These are phyloP conservation scores for Trametes versicolor DNA, from an alignment of 1,284 basidiomycete species.

Conservation along the genomic window DNA sequence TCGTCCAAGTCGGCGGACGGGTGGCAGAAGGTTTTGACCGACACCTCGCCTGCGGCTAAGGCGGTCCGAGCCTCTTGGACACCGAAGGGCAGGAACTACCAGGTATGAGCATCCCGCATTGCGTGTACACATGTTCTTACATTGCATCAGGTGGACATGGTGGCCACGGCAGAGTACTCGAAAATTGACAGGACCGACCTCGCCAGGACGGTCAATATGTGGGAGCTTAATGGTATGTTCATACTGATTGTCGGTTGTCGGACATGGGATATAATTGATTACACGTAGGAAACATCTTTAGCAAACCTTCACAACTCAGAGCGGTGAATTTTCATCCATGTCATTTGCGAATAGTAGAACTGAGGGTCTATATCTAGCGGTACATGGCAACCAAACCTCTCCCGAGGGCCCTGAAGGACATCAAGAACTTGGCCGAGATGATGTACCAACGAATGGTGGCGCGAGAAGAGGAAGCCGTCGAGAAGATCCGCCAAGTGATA, in stretches of 20 bases:
- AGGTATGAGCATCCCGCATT: constrained; percentile 34
- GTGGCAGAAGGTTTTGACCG: constrained; percentile 46
- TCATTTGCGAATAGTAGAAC: not conserved
- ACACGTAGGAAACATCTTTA: constrained; percentile 44
- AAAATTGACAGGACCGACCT: constrained; percentile 48
- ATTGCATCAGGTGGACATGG: constrained; percentile 50
- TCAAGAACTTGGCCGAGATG: constrained; percentile 48
- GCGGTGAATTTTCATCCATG: constrained; percentile 40
- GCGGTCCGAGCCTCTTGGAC: constrained; percentile 51
- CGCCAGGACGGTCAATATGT: constrained; percentile 49
- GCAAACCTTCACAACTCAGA: constrained; percentile 55
- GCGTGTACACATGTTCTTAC: not conserved
- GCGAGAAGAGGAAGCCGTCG: constrained; percentile 54
- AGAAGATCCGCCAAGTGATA: constrained; percentile 53
- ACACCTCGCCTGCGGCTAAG: constrained; percentile 47
- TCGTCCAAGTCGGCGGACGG: constrained; percentile 40
- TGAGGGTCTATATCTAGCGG: constrained; percentile 41
- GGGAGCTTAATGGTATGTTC: constrained; percentile 49
- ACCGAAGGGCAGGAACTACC: constrained; percentile 39
- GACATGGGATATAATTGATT: not conserved
- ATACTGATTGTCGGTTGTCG: not conserved
- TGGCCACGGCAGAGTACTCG: constrained; percentile 41
- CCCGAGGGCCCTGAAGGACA: constrained; percentile 47
- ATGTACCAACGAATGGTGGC: constrained; percentile 52
- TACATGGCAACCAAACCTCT: constrained; percentile 51